A percentile compares a stretch with the other conserved stretches of the same genome.
Evolutionary conservation across 2,329 filamentous ascomycete genomes (phyloP).

Genomic region (Neopestalotiopsis sp.): DNA sequence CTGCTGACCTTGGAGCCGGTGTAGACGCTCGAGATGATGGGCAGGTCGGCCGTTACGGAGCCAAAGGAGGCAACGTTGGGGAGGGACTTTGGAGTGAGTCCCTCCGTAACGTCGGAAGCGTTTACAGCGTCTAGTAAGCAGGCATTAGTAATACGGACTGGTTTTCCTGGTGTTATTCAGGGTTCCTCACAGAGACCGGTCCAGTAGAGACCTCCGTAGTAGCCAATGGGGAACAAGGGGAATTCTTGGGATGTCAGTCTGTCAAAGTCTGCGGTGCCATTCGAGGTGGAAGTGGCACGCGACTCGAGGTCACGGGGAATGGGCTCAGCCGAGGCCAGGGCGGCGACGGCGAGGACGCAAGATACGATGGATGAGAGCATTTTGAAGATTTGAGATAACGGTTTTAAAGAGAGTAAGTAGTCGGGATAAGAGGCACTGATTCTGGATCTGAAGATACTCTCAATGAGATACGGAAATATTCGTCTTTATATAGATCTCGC

Average conservation of each 20-base stretch:
- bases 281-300: background rate
- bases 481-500: too few relatives aligned
- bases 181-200: background rate
- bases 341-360: background rate
- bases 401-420: background rate
- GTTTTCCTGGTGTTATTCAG: background rate
- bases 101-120: background rate
- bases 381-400: background rate
- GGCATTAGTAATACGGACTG: background rate
- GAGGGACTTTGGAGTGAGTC: background rate
- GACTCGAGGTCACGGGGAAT: background rate
- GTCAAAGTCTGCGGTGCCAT: background rate
- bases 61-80: background rate
- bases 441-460: too few relatives aligned
- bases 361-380: background rate
- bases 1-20: background rate
- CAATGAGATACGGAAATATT: too few relatives aligned
- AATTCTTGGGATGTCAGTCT: background rate
- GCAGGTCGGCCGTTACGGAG: background rate
- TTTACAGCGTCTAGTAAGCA: background rate
- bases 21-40: conserved; percentile 1
- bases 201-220: background rate
- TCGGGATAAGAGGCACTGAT: too few relatives aligned
- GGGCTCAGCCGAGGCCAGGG: background rate
- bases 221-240: background rate